Evolutionary conservation across 2,329 filamentous ascomycete genomes (phyloP).

Genomic region (Ploettnerulaceae sp.): DNA sequence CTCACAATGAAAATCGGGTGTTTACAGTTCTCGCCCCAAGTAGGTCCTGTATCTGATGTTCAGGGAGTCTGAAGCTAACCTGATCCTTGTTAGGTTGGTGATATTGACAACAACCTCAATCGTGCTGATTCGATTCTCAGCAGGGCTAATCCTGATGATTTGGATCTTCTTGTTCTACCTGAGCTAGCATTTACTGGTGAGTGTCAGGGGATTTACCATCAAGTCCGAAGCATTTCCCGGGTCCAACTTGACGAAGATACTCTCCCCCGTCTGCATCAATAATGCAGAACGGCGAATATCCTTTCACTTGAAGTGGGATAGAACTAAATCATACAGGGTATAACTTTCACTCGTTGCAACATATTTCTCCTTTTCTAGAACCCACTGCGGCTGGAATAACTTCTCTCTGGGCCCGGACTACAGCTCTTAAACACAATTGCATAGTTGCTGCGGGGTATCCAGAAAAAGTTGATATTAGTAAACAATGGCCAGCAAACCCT

Average conservation of each 20-base stretch:
- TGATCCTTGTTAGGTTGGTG: conserved; percentile 49
- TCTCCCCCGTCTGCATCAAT: too few relatives aligned
- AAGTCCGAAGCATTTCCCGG: too few relatives aligned
- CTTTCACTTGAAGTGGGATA: too few relatives aligned
- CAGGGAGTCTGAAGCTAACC: background rate
- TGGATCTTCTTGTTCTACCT: conserved; percentile 70
- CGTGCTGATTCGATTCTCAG: conserved; percentile 61
- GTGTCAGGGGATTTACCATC: background rate
- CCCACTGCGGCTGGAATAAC: conserved; percentile 59
- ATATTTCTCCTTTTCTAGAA: conserved; percentile 68
- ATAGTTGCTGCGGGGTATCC: conserved; percentile 70
- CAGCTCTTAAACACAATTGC: conserved; percentile 62
- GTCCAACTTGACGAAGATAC: too few relatives aligned
- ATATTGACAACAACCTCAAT: conserved; percentile 65
- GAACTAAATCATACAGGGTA: conserved; percentile 45
- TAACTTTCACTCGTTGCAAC: conserved; percentile 65
- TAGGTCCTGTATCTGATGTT: conserved; percentile 33
- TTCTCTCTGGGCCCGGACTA: conserved; percentile 65
- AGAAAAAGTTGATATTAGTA: conserved; percentile 53
- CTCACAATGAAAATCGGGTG: conserved; percentile 66
- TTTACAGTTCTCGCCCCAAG: conserved; percentile 63
- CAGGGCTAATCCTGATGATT: conserved; percentile 43
- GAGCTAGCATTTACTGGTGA: conserved; percentile 72
- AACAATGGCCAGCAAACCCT: conserved; percentile 44
- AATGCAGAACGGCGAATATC: too few relatives aligned